phyloP scores from a whole-genome alignment of 192 early-diverging fungal genomes.

The Lunasporangiospora selenospora region DNA sequence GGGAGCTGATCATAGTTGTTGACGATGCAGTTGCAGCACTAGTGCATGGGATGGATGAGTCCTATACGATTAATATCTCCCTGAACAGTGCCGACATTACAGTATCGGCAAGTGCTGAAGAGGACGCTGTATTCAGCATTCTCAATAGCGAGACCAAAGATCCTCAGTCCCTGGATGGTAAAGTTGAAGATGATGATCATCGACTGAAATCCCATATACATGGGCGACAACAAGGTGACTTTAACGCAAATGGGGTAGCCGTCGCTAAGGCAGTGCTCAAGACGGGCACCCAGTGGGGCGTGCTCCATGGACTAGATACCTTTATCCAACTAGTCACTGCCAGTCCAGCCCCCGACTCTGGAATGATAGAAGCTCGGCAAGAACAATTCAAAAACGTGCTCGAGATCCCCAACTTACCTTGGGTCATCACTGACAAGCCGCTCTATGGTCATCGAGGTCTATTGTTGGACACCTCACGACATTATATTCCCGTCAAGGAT shows the following conservation, averaged over 20 bases:
- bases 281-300: slow-evolving; percentile 31
- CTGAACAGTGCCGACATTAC: too few relatives aligned
- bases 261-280: slow-evolving; percentile 5
- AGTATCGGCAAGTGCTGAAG: too few relatives aligned
- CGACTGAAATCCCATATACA: too few relatives aligned
- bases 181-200: too few relatives aligned
- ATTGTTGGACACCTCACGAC: slow-evolving; percentile 77
- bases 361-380: neutral
- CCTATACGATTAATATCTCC: slow-evolving; percentile 23
- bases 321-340: slow-evolving; percentile 30
- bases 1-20: slow-evolving; percentile 15
- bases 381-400: slow-evolving; percentile 7
- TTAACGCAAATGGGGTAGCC: too few relatives aligned
- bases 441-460: slow-evolving; percentile 72
- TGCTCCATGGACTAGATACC: slow-evolving; percentile 22
- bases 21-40: slow-evolving; percentile 12
- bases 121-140: too few relatives aligned
- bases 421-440: slow-evolving; percentile 67
- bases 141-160: too few relatives aligned
- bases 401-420: slow-evolving; percentile 35
- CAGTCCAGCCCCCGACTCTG: neutral
- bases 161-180: too few relatives aligned
- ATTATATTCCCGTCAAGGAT: slow-evolving; percentile 70
- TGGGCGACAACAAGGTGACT: too few relatives aligned
- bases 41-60: slow-evolving; percentile 29